phyloP scores from a whole-genome alignment of 2,329 filamentous ascomycete genomes.

The Talaromyces albobiverticillius region DNA sequence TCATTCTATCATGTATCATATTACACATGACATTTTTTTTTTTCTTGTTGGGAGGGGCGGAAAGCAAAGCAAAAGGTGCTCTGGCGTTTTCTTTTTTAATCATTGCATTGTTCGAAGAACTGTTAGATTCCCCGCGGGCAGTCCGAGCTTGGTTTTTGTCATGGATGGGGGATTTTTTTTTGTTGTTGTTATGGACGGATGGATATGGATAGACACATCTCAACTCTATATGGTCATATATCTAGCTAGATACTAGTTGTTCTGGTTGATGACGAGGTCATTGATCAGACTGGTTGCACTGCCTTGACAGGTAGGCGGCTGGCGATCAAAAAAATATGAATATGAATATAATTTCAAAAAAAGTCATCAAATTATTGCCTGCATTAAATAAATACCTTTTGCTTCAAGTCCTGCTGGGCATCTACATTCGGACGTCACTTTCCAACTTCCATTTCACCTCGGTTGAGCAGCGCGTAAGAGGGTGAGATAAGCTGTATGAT shows the following conservation, averaged over 20 bases:
- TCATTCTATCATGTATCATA: conserved; percentile 9
- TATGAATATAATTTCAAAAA: neutral
- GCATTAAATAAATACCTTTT: too few relatives aligned
- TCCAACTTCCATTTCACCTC: too few relatives aligned
- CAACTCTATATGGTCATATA: conserved; percentile 22
- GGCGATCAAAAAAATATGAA: neutral
- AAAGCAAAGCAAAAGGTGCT: too few relatives aligned
- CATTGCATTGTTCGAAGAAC: too few relatives aligned
- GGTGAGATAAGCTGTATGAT: too few relatives aligned
- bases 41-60: neutral
- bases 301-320: neutral
- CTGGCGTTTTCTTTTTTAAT: too few relatives aligned
- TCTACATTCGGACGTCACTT: too few relatives aligned
- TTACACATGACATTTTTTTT: neutral
- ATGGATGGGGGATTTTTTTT: neutral
- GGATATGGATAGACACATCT: conserved; percentile 27
- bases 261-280: neutral
- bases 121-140: neutral
- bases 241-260: too few relatives aligned
- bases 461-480: too few relatives aligned
- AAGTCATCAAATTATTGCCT: neutral
- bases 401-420: too few relatives aligned
- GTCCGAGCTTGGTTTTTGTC: too few relatives aligned
- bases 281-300: too few relatives aligned
- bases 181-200: neutral